Conservation (phyloP, 2,329 filamentous ascomycete genomes). For the Zymoseptoria pseudotritici region DNA sequence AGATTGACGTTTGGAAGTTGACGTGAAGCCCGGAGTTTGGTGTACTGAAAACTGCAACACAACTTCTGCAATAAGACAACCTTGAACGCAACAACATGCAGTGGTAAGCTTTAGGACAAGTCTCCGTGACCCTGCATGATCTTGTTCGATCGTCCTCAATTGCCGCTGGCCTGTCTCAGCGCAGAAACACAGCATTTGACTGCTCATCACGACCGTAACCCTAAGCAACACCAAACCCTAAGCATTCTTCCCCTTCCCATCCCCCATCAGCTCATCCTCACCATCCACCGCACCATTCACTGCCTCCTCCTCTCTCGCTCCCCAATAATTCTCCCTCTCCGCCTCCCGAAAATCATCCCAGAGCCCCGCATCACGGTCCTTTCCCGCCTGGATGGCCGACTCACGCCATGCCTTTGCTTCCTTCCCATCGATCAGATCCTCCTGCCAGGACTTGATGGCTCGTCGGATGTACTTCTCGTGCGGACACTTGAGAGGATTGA, state of each 20-base stretch:
- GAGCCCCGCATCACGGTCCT: constrained; percentile 45
- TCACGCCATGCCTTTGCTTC: constrained; percentile 52
- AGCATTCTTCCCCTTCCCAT: not conserved
- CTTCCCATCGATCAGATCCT: constrained; percentile 48
- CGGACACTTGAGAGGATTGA: constrained; percentile 33
- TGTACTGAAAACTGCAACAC: not conserved
- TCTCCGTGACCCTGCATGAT: too few relatives aligned
- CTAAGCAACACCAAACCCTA: not conserved
- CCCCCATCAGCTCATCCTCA: constrained; percentile 1
- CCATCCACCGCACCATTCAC: constrained; percentile 1
- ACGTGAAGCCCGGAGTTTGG: constrained; percentile 1
- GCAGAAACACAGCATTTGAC: not conserved
- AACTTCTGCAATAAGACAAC: too few relatives aligned
- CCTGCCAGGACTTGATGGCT: constrained; percentile 48
- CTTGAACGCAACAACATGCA: not conserved
- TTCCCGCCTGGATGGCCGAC: constrained; percentile 47
- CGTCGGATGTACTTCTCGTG: constrained; percentile 45
- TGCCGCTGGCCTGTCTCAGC: not conserved
- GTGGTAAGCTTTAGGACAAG: too few relatives aligned
- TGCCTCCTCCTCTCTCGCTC: constrained; percentile 20
- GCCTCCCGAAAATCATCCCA: constrained; percentile 51
- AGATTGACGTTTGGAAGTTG: not conserved
- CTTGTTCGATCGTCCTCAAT: not conserved
- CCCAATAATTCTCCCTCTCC: constrained; percentile 52
- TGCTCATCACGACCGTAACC: not conserved